A percentile compares a stretch with the other conserved stretches of the same genome.
Conservation (phyloP, 768 basidiomycete genomes). For the Tubosaeta brunneosetosa region DNA sequence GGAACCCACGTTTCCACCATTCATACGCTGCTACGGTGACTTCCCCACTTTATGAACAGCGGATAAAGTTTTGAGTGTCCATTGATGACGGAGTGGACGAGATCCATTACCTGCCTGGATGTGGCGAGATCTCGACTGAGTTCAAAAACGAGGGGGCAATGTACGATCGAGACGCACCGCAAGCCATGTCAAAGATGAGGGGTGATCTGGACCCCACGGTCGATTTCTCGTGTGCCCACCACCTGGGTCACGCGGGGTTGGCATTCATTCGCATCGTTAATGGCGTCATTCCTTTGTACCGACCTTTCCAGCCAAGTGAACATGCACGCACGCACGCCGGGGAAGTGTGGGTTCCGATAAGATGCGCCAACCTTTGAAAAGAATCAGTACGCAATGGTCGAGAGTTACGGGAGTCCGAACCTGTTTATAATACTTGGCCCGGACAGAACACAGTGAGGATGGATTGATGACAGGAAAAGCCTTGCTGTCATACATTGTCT, state of each 20-base stretch:
- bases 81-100: constrained; percentile 21
- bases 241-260: constrained; percentile 17
- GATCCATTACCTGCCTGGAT: constrained; percentile 21
- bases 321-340: constrained; percentile 54
- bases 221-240: constrained; percentile 21
- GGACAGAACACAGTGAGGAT: constrained; percentile 5
- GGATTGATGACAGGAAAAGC: background rate
- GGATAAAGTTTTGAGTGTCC: background rate
- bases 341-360: constrained; percentile 72
- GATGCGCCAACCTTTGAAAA: constrained; percentile 47
- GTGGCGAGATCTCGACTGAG: background rate
- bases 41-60: constrained; percentile 47
- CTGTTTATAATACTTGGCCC: constrained; percentile 26
- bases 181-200: constrained; percentile 28
- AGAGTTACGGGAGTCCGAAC: constrained; percentile 9
- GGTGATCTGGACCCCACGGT: constrained; percentile 12
- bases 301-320: constrained; percentile 51
- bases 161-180: constrained; percentile 16
- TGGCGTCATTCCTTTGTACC: constrained; percentile 3
- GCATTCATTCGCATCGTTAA: background rate
- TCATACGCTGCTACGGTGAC: constrained; percentile 54
- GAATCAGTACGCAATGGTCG: background rate
- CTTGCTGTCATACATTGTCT: constrained; percentile 41
- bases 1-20: constrained; percentile 48
- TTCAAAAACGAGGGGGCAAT: background rate